phyloP scores from a whole-genome alignment of 805 yeast species.

The Monosporozyma aerobia region DNA sequence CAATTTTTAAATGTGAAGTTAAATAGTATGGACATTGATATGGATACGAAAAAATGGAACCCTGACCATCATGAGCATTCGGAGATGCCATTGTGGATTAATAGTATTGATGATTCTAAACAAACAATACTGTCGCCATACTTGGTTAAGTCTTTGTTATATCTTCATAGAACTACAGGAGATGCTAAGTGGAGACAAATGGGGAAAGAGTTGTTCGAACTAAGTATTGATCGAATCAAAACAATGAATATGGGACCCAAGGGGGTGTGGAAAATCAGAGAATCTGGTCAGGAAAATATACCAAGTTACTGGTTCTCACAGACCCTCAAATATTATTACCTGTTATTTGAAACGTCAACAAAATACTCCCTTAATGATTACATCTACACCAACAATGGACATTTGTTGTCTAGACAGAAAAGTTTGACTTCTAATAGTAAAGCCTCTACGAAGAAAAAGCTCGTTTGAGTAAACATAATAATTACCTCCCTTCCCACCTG shows the following conservation, averaged over 20 bases:
- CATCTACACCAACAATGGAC: constrained; percentile 56
- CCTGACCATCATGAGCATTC: constrained; percentile 15
- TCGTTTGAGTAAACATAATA: neutral
- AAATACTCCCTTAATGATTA: constrained; percentile 42
- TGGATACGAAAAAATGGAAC: constrained; percentile 9
- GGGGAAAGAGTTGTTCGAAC: constrained; percentile 42
- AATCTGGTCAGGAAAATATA: constrained; percentile 28
- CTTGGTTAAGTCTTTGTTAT: constrained; percentile 50
- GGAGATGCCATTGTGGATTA: constrained; percentile 28
- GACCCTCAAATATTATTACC: constrained; percentile 47
- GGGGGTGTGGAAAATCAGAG: constrained; percentile 33
- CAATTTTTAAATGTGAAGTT: constrained; percentile 2
- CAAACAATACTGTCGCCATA: constrained; percentile 47
- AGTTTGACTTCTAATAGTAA: neutral
- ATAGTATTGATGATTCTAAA: constrained; percentile 25
- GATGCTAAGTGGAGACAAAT: constrained; percentile 46
- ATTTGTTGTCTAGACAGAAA: constrained; percentile 35
- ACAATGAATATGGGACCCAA: constrained; percentile 30
- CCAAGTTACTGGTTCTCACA: constrained; percentile 52
- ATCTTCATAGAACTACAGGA: constrained; percentile 52
- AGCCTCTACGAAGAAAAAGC: neutral
- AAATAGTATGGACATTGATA: neutral
- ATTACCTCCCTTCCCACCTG: neutral
- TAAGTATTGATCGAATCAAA: constrained; percentile 27
- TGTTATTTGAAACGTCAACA: constrained; percentile 39